Evolutionary conservation across 768 basidiomycete genomes (phyloP), one percentile per base, ranked within the genome.

Genomic region (Phlebiopsis flavidoalba): DNA sequence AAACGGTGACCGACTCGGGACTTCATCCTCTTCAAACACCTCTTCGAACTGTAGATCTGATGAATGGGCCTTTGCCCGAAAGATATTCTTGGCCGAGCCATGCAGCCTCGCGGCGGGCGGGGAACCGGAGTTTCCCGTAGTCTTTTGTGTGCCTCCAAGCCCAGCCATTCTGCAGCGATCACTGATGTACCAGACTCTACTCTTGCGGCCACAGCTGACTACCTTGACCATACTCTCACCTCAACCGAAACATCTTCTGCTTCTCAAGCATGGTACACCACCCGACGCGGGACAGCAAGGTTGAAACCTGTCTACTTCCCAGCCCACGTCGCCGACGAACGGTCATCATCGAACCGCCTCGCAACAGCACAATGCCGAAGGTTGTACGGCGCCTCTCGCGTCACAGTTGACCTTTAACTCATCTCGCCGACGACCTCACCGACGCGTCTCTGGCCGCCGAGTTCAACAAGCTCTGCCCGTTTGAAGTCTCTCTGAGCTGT

Each of bases 31-130:
- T 19, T n/a, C 19, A 5, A n/a, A 55, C 60, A 17, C 60, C 53
- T 43, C 11, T 2, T 51, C 61, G 7, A 46, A 58, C 21, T 46
- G 24, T 43, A 57, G 57, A 24, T 57, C 54, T 19, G 68, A 69
- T 37, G 66, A 69, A 37, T 76, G 78, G 75, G 69, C 64, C 3
- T 75, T 76, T 49, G 62, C 74, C 17, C n/a, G n/a, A 65, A 66
- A 33, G 76, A 71, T 47, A 66, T 77, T 43, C n/a, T 66, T 76
- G 21, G 69, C 64, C 21, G 63, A 65, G 46, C n/a, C 63, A 66
- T 43, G 12, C 17, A 17, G 40, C 11, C 40, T 43, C 17, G 40
- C 12, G 3, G 3, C 40, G 8, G 40, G 36, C 31, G n/a, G 35
- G 3, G 19, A 31, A n/a, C 19, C 3, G 4, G 40, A 8, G 17